A percentile compares a stretch with the other conserved stretches of the same genome.
These are phyloP conservation scores for Puccinia hordei DNA, from an alignment of 1,284 basidiomycete species.

Conservation along the genomic window DNA sequence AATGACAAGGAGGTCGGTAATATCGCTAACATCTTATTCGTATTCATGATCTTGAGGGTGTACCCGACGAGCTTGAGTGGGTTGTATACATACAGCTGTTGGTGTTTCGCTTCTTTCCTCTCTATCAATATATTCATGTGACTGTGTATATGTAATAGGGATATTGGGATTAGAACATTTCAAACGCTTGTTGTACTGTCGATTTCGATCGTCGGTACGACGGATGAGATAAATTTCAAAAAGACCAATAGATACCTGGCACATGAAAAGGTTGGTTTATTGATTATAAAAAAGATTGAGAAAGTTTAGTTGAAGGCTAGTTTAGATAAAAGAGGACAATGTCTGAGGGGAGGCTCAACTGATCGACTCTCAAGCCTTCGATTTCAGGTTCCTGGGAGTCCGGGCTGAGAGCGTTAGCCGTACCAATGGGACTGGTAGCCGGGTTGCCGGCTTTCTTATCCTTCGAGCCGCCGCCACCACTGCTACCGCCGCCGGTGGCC, in stretches of 20 bases:
- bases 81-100: too few relatives aligned
- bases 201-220: constrained; percentile 49
- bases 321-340: too few relatives aligned
- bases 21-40: too few relatives aligned
- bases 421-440: constrained; percentile 64
- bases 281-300: neutral
- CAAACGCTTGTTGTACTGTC: constrained; percentile 49
- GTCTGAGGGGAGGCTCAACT: constrained; percentile 64
- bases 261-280: neutral
- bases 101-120: neutral
- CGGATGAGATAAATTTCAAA: constrained; percentile 48
- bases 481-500: constrained; percentile 65
- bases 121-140: neutral
- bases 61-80: too few relatives aligned
- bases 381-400: constrained; percentile 69
- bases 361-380: constrained; percentile 88
- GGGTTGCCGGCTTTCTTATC: constrained; percentile 53
- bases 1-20: too few relatives aligned
- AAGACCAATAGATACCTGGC: constrained; percentile 43
- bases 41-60: too few relatives aligned
- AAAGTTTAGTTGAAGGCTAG: too few relatives aligned
- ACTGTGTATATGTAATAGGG: neutral
- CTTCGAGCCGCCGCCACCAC: constrained; percentile 51
- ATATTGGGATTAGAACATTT: neutral
- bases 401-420: constrained; percentile 53